Base-by-base conservation (phyloP, 2,329 filamentous ascomycete species). In the Aspergillus oerlinghausenensis region DNA sequence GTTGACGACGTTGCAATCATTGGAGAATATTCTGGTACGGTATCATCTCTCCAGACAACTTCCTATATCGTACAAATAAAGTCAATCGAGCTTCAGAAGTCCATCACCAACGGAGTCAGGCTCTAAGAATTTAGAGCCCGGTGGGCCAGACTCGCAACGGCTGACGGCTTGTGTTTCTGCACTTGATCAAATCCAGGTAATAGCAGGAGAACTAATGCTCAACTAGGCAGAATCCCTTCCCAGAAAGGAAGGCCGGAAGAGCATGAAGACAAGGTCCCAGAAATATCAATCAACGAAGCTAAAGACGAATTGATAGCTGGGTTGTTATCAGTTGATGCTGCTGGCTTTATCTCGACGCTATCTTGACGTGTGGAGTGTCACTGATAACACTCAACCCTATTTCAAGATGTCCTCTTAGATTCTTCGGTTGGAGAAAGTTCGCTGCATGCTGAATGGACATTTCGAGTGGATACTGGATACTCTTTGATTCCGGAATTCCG, bases 161-260 rank as follows among this genome's bases (percentile, higher is more conserved):
- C 32, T 17, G 32, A 7, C 14, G 14, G 2, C 5, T 11, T 23
- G 42, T 5, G 3, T 1, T 45, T 23, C n/a, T 45, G 42, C 19
- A 14, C 42, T 45, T 23, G 42, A 45, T 11, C 42, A 45, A 23
- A 45, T 19, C 19, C 6, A 45, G 42, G 21, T 3, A 21, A 23
- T 45, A 23, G 21, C 8, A 23, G 8, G 42, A 45, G 42, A 23
- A 14, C n/a, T 21, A 45, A 3, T 11, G n/a, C 29, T 43, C 40
- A 21, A 10, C 4, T 1, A 43, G 40, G n/a, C n/a, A 43, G 40
- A 5, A 38, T 38, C 14, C 32, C 32, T 38, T 23, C 42, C 60
- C 32, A 61, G 63, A 68, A 55, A 51, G 63, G 65, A 65, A 66
- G 63, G 51, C 52, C 56, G 55, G 52, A 48, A 51, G 65, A 66